These are phyloP conservation scores for Starmera dryadoides DNA, from an alignment of 805 yeast species.

Conservation along the genomic window DNA sequence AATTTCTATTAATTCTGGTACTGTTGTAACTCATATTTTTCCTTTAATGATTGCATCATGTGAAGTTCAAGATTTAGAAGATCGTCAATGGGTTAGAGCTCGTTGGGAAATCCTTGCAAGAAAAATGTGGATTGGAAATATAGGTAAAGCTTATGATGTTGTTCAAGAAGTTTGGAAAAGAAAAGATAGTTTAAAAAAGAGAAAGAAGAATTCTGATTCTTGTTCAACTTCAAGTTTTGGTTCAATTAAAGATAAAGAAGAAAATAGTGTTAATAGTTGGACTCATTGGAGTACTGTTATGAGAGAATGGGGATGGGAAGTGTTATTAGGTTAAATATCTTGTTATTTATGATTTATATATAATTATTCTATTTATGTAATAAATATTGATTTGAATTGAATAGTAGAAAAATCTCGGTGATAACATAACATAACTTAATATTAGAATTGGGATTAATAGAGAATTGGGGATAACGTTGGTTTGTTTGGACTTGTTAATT, in stretches of 20 bases:
- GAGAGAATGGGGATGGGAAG: conserved; percentile 77
- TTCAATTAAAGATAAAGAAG: conserved; percentile 25
- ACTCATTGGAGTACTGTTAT: conserved; percentile 64
- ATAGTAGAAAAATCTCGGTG: too few species aligned
- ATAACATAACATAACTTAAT: too few species aligned
- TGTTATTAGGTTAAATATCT: conserved; percentile 51
- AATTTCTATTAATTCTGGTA: conserved; percentile 50
- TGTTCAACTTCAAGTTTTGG: too few species aligned
- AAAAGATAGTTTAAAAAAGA: conserved; percentile 30
- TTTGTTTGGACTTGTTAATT: too few species aligned
- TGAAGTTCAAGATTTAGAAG: conserved; percentile 52
- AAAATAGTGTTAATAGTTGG: conserved; percentile 38
- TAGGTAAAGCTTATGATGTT: conserved; percentile 59
- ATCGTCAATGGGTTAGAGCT: conserved; percentile 51
- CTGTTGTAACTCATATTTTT: conserved; percentile 54
- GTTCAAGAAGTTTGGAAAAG: conserved; percentile 68
- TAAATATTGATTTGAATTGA: too few species aligned
- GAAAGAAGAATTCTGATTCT: conserved; percentile 5
- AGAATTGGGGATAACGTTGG: too few species aligned
- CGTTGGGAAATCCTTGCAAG: conserved; percentile 50
- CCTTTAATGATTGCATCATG: conserved; percentile 61
- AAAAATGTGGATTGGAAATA: conserved; percentile 58
- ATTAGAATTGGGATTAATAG: too few species aligned
- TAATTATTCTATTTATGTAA: conserved; percentile 1
- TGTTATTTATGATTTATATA: too few species aligned